phyloP scores from a whole-genome alignment of 2,329 filamentous ascomycete species.

The Aaosphaeria arxii region DNA sequence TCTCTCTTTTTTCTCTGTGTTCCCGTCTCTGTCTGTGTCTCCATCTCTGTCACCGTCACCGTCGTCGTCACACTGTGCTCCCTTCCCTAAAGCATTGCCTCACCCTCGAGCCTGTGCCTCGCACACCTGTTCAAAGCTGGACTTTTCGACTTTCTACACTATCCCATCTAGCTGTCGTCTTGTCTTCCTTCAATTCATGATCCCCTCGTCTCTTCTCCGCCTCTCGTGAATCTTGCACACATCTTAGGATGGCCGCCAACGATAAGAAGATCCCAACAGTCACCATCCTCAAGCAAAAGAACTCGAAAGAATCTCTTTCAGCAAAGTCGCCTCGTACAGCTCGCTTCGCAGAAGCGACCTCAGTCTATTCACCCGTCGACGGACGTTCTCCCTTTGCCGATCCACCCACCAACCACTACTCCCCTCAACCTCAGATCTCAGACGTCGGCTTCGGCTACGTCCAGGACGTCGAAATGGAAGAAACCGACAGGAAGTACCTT shows the following conservation, averaged over 20 bases:
- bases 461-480: conserved; percentile 54
- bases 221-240: conserved; percentile 22
- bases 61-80: neutral
- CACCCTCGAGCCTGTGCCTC: conserved; percentile 9
- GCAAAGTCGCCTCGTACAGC: conserved; percentile 69
- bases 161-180: conserved; percentile 5
- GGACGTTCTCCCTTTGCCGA: conserved; percentile 45
- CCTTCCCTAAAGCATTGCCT: neutral
- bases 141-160: conserved; percentile 34
- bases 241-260: conserved; percentile 46
- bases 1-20: conserved; percentile 8
- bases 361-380: conserved; percentile 74
- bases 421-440: conserved; percentile 67
- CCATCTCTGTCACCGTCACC: neutral
- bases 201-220: conserved; percentile 1
- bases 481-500: conserved; percentile 45
- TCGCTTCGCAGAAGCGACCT: conserved; percentile 77
- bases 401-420: conserved; percentile 55
- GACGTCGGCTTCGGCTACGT: conserved; percentile 95
- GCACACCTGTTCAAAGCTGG: conserved; percentile 37
- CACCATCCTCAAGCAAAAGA: conserved; percentile 38
- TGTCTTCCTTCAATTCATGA: neutral
- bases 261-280: conserved; percentile 42
- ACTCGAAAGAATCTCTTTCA: conserved; percentile 41
- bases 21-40: conserved; percentile 13